These are phyloP conservation scores for Coemansia sp. DNA, from an alignment of 192 early-diverging fungal species.

Conservation along the genomic window DNA sequence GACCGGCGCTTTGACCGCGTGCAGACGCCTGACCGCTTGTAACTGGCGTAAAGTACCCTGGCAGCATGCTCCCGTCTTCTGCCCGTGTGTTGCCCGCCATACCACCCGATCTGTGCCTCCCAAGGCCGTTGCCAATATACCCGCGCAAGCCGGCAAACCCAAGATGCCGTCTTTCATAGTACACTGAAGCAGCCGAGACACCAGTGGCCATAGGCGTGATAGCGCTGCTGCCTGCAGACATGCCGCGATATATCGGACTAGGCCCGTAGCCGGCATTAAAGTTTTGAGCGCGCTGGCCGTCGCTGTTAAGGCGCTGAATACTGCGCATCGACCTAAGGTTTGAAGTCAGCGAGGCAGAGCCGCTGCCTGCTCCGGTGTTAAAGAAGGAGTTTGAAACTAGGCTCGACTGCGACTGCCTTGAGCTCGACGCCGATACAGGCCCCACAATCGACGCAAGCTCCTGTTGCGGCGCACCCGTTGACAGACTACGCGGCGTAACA, in stretches of 20 bases:
- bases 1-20: slow-evolving; percentile 17
- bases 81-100: slow-evolving; percentile 8
- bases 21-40: slow-evolving; percentile 12
- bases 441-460: not conserved
- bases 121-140: slow-evolving; percentile 43
- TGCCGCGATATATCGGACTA: slow-evolving; percentile 36
- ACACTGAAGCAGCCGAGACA: slow-evolving; percentile 4
- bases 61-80: slow-evolving; percentile 17
- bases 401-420: slow-evolving; percentile 23
- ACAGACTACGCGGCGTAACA: not conserved
- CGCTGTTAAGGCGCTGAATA: slow-evolving; percentile 31
- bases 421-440: slow-evolving; percentile 7
- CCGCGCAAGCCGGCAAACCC: slow-evolving; percentile 50
- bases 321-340: slow-evolving; percentile 41
- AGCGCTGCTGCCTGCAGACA: slow-evolving; percentile 26
- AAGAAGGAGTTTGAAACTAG: slow-evolving; percentile 20
- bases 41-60: slow-evolving; percentile 35
- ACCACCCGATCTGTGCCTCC: slow-evolving; percentile 17
- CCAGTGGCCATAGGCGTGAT: slow-evolving; percentile 28
- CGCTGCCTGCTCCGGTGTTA: slow-evolving; percentile 19
- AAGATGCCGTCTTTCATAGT: slow-evolving; percentile 30
- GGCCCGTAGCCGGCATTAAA: slow-evolving; percentile 20
- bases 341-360: slow-evolving; percentile 27
- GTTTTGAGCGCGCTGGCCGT: slow-evolving; percentile 30
- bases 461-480: not conserved